A percentile compares a stretch with the other conserved stretches of the same genome.
Evolutionary conservation across 2,329 filamentous ascomycete genomes (phyloP).

Genomic region (Dothideomycetes sp.): DNA sequence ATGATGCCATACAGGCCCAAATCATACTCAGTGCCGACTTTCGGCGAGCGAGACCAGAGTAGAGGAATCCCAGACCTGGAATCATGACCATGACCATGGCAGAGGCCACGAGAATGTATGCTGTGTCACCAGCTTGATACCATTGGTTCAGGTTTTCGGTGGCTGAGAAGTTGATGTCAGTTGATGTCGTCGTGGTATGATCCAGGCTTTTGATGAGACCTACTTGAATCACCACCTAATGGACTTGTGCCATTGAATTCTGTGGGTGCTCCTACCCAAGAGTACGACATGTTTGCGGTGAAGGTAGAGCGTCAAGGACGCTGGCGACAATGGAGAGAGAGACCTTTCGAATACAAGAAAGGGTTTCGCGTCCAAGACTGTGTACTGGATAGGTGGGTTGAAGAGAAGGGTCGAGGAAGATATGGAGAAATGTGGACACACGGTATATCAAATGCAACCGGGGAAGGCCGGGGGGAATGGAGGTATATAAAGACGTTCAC

Average conservation of each 20-base stretch:
- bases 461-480: slow-evolving; percentile 8
- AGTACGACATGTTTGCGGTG: slow-evolving; percentile 38
- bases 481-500: slow-evolving; percentile 11
- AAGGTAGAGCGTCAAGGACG: slow-evolving; percentile 20
- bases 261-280: slow-evolving; percentile 37
- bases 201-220: too few relatives aligned
- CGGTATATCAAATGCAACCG: slow-evolving; percentile 7
- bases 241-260: slow-evolving; percentile 45
- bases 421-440: slow-evolving; percentile 2
- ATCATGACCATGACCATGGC: slow-evolving; percentile 97
- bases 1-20: slow-evolving; percentile 93
- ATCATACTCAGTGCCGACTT: slow-evolving; percentile 97
- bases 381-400: background rate
- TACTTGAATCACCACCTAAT: slow-evolving; percentile 72
- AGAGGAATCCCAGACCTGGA: slow-evolving; percentile 92
- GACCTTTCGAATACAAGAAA: too few relatives aligned
- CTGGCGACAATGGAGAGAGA: background rate
- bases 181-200: background rate
- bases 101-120: slow-evolving; percentile 81
- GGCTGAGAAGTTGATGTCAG: slow-evolving; percentile 39
- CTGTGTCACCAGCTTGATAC: slow-evolving; percentile 84
- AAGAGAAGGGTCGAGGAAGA: background rate
- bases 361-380: too few relatives aligned
- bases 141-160: slow-evolving; percentile 90
- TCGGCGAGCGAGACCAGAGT: slow-evolving; percentile 91